Conservation (phyloP, 1,139 yeast genomes). For the Pichia sp. region DNA sequence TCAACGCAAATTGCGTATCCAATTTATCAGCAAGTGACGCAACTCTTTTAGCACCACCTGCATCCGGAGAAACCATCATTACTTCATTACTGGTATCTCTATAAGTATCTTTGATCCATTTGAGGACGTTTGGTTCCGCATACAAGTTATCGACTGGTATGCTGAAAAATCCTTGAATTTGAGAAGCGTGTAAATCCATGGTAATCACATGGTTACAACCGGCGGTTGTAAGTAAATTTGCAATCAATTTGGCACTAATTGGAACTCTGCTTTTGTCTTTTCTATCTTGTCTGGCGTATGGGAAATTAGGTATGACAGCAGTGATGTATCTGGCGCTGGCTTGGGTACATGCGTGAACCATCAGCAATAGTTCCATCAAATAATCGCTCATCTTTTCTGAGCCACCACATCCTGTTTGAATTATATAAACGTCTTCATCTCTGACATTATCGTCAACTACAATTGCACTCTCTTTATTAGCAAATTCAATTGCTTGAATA, state of each 20-base stretch:
- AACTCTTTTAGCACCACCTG: constrained; percentile 82
- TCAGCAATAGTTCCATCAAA: constrained; percentile 60
- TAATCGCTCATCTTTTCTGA: constrained; percentile 56
- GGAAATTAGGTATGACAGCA: constrained; percentile 73
- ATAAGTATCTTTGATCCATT: constrained; percentile 52
- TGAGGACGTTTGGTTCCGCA: constrained; percentile 70
- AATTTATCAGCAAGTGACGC: constrained; percentile 72
- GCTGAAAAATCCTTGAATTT: constrained; percentile 74
- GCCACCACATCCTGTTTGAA: constrained; percentile 71
- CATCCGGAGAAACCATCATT: constrained; percentile 74
- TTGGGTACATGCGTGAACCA: constrained; percentile 69
- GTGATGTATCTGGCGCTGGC: constrained; percentile 77
- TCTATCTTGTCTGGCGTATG: constrained; percentile 78
- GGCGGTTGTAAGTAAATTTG: constrained; percentile 67
- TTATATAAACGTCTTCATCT: constrained; percentile 69
- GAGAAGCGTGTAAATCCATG: constrained; percentile 79
- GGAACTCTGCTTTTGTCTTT: constrained; percentile 80
- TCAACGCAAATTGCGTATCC: constrained; percentile 70
- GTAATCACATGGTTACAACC: constrained; percentile 80
- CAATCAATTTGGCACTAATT: constrained; percentile 70
- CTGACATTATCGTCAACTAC: constrained; percentile 69
- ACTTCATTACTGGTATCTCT: constrained; percentile 33
- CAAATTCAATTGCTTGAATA: constrained; percentile 59
- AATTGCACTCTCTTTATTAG: constrained; percentile 66
- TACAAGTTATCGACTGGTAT: constrained; percentile 77